These are phyloP conservation scores for Bipolaris sorokiniana DNA, from an alignment of 2,329 filamentous ascomycete genomes.

Conservation along the genomic window DNA sequence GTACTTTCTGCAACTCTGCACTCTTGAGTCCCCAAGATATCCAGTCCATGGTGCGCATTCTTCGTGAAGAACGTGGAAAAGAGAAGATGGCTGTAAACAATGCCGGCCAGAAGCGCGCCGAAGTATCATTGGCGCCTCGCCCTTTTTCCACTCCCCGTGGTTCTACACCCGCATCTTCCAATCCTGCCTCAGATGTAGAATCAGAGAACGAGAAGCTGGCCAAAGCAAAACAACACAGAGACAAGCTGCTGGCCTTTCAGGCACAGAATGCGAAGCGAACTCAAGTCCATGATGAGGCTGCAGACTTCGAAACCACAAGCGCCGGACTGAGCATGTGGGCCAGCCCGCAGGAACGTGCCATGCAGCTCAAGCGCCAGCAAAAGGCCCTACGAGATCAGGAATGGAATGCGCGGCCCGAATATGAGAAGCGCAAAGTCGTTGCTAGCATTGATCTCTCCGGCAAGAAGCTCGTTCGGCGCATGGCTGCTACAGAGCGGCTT, in stretches of 20 bases:
- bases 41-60: constrained; percentile 81
- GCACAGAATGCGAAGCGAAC: constrained; percentile 84
- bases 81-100: constrained; percentile 87
- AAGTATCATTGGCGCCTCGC: constrained; percentile 66
- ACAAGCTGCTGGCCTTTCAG: constrained; percentile 81
- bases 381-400: constrained; percentile 83
- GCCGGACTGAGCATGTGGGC: constrained; percentile 78
- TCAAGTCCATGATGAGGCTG: constrained; percentile 84
- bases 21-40: constrained; percentile 76
- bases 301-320: constrained; percentile 70
- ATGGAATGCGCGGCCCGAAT: constrained; percentile 83
- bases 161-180: constrained; percentile 43
- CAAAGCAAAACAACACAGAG: constrained; percentile 77
- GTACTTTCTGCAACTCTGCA: constrained; percentile 83
- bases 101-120: constrained; percentile 68
- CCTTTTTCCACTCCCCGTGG: constrained; percentile 60
- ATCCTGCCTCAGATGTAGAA: constrained; percentile 47
- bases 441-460: constrained; percentile 83
- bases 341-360: constrained; percentile 78
- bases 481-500: constrained; percentile 66
- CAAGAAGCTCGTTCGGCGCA: constrained; percentile 75
- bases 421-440: constrained; percentile 84
- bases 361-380: constrained; percentile 85
- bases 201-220: constrained; percentile 66
- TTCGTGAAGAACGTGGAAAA: constrained; percentile 83